Evolutionary conservation across 352 stramenopile species (phyloP).

Genomic region (Phytophthora kernoviae): DNA sequence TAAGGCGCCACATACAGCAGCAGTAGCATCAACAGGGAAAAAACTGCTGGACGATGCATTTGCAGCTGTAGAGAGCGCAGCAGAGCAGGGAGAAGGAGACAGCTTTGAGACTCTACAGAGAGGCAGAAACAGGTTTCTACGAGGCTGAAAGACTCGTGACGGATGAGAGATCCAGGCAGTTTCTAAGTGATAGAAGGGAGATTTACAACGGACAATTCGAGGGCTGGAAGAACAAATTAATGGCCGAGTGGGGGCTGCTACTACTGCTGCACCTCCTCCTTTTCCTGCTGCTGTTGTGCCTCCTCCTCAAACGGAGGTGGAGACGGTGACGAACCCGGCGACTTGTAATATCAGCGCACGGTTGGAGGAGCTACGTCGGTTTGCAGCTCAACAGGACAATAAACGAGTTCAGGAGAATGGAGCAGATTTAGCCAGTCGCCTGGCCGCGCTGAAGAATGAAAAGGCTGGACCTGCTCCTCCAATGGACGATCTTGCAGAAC

Average conservation of each 20-base stretch:
- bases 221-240: slow-evolving; percentile 12
- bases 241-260: background rate
- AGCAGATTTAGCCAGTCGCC: slow-evolving; percentile 36
- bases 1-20: no score
- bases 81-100: slow-evolving; percentile 1
- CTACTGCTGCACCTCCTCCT: no score
- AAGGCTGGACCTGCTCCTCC: slow-evolving; percentile 19
- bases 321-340: slow-evolving; percentile 3
- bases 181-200: slow-evolving; percentile 35
- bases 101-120: slow-evolving; percentile 37
- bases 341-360: slow-evolving; percentile 37
- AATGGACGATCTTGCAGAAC: slow-evolving; percentile 35
- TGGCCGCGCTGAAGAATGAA: slow-evolving; percentile 62
- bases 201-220: slow-evolving; percentile 42
- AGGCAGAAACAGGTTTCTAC: slow-evolving; percentile 41
- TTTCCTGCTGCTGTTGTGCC: background rate
- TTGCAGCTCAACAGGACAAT: slow-evolving; percentile 33
- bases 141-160: slow-evolving; percentile 34
- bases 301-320: background rate
- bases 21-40: no score
- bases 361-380: slow-evolving; percentile 47
- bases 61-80: slow-evolving; percentile 40
- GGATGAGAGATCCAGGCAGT: slow-evolving; percentile 43
- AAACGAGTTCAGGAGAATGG: slow-evolving; percentile 7
- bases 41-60: slow-evolving; percentile 51